Percentiles rank a stretch among this genome's conserved stretches.
Evolutionary conservation across 495 filamentous ascomycete genomes (phyloP).

Genomic region (Penicillium paradoxum): DNA sequence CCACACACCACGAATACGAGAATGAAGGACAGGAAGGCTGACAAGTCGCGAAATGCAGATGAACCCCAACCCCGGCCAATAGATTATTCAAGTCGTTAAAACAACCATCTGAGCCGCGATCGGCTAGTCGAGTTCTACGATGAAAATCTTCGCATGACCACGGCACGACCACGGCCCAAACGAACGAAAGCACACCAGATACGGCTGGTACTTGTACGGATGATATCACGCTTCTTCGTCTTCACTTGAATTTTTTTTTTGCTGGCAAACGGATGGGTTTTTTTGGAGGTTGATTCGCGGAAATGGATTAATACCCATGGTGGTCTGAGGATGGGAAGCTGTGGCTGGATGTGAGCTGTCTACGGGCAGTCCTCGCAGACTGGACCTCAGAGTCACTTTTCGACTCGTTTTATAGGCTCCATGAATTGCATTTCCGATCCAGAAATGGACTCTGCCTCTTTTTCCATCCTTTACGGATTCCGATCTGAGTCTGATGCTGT

Average conservation of each 20-base stretch:
- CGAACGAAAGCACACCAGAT: slow-evolving; percentile 29
- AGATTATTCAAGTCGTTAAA: slow-evolving; percentile 25
- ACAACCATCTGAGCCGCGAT: slow-evolving; percentile 22
- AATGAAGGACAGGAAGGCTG: slow-evolving; percentile 16
- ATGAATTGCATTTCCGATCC: slow-evolving; percentile 31
- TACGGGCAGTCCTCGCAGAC: slow-evolving; percentile 4
- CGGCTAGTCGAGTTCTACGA: slow-evolving; percentile 25
- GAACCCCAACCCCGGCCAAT: slow-evolving; percentile 39
- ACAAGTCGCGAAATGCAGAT: slow-evolving; percentile 25
- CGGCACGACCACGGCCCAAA: slow-evolving; percentile 22
- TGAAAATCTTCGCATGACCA: slow-evolving; percentile 21
- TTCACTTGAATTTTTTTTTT: slow-evolving; percentile 28
- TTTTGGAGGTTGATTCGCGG: slow-evolving; percentile 17
- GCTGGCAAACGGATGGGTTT: slow-evolving; percentile 26
- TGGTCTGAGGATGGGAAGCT: slow-evolving; percentile 25
- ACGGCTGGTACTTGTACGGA: slow-evolving; percentile 34
- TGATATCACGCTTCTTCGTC: slow-evolving; percentile 35
- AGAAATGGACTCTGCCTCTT: slow-evolving; percentile 20
- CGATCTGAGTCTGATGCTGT: neutral
- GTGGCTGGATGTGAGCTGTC: slow-evolving; percentile 17
- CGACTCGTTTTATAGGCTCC: slow-evolving; percentile 29
- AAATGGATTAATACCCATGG: slow-evolving; percentile 22
- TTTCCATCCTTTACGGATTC: neutral
- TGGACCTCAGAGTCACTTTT: slow-evolving; percentile 21
- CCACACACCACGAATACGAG: neutral